These are phyloP conservation scores for Solioccasus polychromus DNA, from an alignment of 768 basidiomycete genomes.

Conservation along the genomic window DNA sequence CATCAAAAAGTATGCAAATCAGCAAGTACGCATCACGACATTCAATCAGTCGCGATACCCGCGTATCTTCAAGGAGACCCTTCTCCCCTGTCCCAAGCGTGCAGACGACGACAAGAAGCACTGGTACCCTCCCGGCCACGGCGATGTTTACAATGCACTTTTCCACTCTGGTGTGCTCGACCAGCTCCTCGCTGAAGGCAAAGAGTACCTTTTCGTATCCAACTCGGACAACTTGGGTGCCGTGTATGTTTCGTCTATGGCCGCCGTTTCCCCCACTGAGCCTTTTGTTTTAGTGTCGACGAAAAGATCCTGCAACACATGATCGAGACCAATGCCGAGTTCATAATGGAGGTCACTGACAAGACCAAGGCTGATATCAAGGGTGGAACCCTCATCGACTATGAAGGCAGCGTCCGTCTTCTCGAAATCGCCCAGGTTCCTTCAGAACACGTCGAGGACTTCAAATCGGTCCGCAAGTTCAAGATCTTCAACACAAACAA, in stretches of 20 bases:
- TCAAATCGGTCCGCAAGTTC: constrained; percentile 76
- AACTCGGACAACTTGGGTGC: constrained; percentile 78
- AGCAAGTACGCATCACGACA: constrained; percentile 68
- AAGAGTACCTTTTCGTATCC: constrained; percentile 77
- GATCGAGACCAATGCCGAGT: constrained; percentile 61
- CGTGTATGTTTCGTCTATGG: constrained; percentile 36
- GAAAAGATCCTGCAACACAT: constrained; percentile 65
- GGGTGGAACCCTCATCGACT: constrained; percentile 68
- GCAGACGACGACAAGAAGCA: constrained; percentile 61
- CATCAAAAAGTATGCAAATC: constrained; percentile 79
- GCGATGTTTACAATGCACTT: constrained; percentile 71
- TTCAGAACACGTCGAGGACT: constrained; percentile 69
- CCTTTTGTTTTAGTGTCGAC: constrained; percentile 48
- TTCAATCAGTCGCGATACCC: constrained; percentile 78
- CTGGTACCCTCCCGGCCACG: constrained; percentile 80
- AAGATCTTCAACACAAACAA: constrained; percentile 80
- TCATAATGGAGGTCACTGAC: constrained; percentile 77
- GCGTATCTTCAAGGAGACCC: constrained; percentile 65
- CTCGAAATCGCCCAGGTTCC: constrained; percentile 78
- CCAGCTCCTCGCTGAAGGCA: constrained; percentile 64
- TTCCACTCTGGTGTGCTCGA: constrained; percentile 72
- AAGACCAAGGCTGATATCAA: constrained; percentile 83
- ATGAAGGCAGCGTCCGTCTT: constrained; percentile 64
- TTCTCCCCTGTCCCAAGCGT: constrained; percentile 58
- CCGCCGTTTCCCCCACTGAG: constrained; percentile 1